These are phyloP conservation scores for Ophiostoma sp. DNA, from an alignment of 2,329 filamentous ascomycete genomes.

Conservation along the genomic window DNA sequence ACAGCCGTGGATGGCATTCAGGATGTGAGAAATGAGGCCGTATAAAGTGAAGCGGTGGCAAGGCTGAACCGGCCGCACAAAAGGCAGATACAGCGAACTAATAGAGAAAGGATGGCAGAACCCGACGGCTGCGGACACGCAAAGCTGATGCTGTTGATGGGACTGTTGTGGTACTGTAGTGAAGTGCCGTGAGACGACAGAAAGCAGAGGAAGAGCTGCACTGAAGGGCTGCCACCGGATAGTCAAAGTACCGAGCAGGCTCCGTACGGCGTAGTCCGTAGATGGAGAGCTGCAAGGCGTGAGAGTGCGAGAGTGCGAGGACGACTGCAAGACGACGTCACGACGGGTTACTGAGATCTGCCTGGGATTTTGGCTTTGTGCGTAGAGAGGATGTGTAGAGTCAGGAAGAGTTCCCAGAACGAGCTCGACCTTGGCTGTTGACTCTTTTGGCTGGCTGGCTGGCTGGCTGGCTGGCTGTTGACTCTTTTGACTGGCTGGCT, in stretches of 20 bases:
- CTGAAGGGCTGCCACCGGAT: background rate
- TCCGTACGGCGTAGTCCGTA: too few species aligned
- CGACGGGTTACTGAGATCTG: background rate
- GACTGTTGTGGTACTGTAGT: background rate
- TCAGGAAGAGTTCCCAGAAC: background rate
- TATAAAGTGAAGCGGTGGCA: constrained; percentile 8
- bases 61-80: background rate
- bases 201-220: background rate
- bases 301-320: background rate
- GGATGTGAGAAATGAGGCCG: background rate
- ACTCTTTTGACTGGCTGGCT: too few species aligned
- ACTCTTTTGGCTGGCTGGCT: too few species aligned
- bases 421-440: background rate
- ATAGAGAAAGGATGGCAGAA: background rate
- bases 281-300: background rate
- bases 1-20: background rate
- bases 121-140: background rate
- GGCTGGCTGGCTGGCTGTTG: background rate
- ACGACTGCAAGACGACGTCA: background rate
- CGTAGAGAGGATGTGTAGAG: background rate
- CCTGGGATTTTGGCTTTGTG: too few species aligned
- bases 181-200: background rate
- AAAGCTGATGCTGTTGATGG: background rate
- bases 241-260: too few species aligned
- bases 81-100: too few species aligned